Evolutionary conservation across 2,329 filamentous ascomycete genomes (phyloP).

Genomic region (Lasiodiplodia hormozganensis): DNA sequence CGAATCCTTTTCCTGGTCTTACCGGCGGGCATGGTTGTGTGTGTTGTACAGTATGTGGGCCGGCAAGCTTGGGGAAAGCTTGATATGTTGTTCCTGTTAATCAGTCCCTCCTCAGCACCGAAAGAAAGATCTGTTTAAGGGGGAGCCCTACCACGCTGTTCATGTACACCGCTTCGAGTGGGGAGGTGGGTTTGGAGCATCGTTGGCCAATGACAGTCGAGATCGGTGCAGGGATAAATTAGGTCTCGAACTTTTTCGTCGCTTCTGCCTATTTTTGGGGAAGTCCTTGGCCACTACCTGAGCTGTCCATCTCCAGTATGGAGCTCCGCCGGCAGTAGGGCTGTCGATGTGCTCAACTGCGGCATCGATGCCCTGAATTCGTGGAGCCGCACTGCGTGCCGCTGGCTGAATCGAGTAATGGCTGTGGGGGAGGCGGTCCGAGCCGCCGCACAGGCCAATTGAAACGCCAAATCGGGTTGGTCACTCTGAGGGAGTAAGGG

Average conservation of each 20-base stretch:
- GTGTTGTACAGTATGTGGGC: conserved; percentile 1
- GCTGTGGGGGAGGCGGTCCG: conserved; percentile 6
- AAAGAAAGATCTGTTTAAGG: conserved; percentile 15
- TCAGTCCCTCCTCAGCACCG: conserved; percentile 1
- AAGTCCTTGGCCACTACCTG: background rate
- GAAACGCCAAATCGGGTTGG: background rate
- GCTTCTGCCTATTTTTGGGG: background rate
- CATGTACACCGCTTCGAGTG: conserved; percentile 11
- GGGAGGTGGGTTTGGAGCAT: conserved; percentile 16
- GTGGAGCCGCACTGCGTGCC: background rate
- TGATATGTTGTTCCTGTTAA: conserved; percentile 13
- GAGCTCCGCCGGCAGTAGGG: background rate
- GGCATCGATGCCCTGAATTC: background rate
- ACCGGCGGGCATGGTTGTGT: conserved; percentile 6
- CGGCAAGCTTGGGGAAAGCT: background rate
- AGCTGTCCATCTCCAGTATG: background rate
- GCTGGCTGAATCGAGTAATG: background rate
- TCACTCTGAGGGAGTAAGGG: background rate
- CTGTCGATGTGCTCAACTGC: background rate
- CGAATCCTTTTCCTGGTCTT: conserved; percentile 14
- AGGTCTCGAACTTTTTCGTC: conserved; percentile 4
- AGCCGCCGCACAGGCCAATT: conserved; percentile 8
- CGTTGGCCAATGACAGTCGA: background rate
- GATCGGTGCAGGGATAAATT: conserved; percentile 4
- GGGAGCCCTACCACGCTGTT: conserved; percentile 11